Conservation (phyloP, 129 eudicot genomes). For the Saussurea involucrata region DNA sequence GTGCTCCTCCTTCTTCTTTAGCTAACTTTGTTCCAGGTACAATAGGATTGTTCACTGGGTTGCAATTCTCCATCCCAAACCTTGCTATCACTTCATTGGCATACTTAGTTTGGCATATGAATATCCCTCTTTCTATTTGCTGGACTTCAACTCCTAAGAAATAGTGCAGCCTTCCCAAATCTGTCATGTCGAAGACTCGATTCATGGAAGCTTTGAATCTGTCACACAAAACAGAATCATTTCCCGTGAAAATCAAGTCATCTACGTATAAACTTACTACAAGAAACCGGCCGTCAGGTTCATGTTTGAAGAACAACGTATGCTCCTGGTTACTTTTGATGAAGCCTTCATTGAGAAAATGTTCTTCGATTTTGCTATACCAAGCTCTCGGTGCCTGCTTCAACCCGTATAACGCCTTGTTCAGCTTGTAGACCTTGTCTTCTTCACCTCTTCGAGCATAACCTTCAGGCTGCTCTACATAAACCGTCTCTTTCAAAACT, state of each 20-base stretch:
- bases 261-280: neutral
- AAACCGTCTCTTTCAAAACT: too few relatives aligned
- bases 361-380: too few relatives aligned
- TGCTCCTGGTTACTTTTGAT: too few relatives aligned
- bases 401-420: too few relatives aligned
- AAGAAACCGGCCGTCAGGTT: too few relatives aligned
- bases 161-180: neutral
- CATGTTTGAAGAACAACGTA: too few relatives aligned
- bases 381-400: too few relatives aligned
- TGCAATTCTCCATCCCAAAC: neutral
- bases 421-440: too few relatives aligned
- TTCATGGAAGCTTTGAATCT: neutral
- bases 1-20: neutral
- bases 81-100: neutral
- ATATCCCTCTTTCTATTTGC: neutral
- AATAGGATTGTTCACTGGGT: neutral
- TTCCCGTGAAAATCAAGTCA: neutral
- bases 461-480: too few relatives aligned
- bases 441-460: too few relatives aligned
- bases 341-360: too few relatives aligned
- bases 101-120: neutral
- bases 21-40: neutral
- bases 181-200: neutral
- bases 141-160: neutral
- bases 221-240: neutral